Evolutionary conservation across 2,329 filamentous ascomycete species (phyloP).

Genomic region (Fusarium cicatricum): DNA sequence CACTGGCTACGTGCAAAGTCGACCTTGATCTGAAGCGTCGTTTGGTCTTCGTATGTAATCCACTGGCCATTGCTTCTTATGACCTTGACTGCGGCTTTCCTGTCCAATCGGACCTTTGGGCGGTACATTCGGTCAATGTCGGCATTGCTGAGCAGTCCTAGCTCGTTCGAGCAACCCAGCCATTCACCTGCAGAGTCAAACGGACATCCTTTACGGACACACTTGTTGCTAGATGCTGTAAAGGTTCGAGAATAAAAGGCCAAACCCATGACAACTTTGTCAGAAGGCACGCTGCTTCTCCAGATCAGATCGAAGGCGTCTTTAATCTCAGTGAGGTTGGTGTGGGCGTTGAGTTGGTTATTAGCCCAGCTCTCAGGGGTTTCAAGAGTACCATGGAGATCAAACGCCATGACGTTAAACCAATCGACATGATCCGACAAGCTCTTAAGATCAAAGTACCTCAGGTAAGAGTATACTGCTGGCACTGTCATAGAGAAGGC

Average conservation of each 20-base stretch:
- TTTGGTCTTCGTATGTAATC: constrained; percentile 13
- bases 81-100: constrained; percentile 9
- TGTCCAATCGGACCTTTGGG: no score
- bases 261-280: constrained; percentile 13
- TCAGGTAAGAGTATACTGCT: constrained; percentile 42
- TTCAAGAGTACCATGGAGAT: constrained; percentile 20
- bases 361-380: not conserved
- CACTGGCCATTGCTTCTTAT: constrained; percentile 4
- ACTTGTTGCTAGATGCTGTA: not conserved
- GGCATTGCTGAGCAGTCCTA: constrained; percentile 20
- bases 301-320: constrained; percentile 16
- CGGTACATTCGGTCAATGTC: no score
- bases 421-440: no score
- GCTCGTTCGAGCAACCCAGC: not conserved
- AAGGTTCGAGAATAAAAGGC: constrained; percentile 31
- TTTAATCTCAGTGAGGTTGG: constrained; percentile 23
- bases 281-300: constrained; percentile 5
- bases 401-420: constrained; percentile 16
- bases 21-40: constrained; percentile 12
- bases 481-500: constrained; percentile 30
- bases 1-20: constrained; percentile 5
- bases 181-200: constrained; percentile 17
- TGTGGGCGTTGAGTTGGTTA: constrained; percentile 20
- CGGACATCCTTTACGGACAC: constrained; percentile 11
- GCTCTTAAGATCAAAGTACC: constrained; percentile 40